Conservation (phyloP, 345 rosid species). For the Excoecaria agallocha region DNA sequence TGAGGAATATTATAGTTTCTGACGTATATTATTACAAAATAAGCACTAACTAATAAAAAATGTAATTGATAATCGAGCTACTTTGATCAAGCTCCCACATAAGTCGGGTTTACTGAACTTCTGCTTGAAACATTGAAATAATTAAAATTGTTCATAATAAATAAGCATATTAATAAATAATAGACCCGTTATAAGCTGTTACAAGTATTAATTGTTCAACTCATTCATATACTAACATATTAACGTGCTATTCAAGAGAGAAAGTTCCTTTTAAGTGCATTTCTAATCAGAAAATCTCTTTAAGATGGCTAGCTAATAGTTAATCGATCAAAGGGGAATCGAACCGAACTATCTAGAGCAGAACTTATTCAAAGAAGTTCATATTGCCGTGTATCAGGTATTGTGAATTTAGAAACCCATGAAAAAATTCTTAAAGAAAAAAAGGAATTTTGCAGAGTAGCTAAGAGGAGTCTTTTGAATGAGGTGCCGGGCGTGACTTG, state of each 20-base stretch:
- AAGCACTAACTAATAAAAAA: too few species aligned
- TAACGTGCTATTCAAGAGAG: background rate
- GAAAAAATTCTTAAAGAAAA: background rate
- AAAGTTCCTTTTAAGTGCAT: background rate
- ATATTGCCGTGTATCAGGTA: conserved; percentile 89
- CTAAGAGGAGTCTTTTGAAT: conserved; percentile 16
- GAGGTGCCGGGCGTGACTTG: conserved; percentile 68
- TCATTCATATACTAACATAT: too few species aligned
- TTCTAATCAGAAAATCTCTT: background rate
- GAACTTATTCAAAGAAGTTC: conserved; percentile 85
- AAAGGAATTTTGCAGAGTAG: conserved; percentile 5
- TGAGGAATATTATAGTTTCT: too few species aligned
- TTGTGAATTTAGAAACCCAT: background rate
- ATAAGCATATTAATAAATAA: too few species aligned
- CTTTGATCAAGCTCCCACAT: too few species aligned
- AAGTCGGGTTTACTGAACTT: too few species aligned
- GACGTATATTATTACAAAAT: too few species aligned
- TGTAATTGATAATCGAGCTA: too few species aligned
- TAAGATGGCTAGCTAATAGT: conserved; percentile 57
- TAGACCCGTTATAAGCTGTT: too few species aligned
- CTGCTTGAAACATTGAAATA: too few species aligned
- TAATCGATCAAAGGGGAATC: conserved; percentile 84
- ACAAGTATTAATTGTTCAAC: too few species aligned
- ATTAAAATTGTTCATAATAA: too few species aligned
- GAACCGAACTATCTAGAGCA: conserved; percentile 72